Percentiles rank a stretch among this genome's conserved stretches.
These are phyloP conservation scores for Hygrocybe punicea DNA, from an alignment of 768 basidiomycete genomes.

Conservation along the genomic window DNA sequence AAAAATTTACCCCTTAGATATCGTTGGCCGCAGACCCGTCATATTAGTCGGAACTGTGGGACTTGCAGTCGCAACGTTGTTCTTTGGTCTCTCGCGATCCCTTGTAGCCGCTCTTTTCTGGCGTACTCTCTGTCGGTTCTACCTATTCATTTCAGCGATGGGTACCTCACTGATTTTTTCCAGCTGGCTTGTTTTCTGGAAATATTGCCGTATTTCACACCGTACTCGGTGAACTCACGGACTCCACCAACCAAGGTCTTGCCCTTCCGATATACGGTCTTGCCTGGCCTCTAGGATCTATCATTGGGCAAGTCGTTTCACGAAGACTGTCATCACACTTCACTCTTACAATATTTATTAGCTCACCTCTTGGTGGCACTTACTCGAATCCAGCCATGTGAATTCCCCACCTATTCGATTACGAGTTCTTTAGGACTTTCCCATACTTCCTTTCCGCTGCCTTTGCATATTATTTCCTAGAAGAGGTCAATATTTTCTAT, in stretches of 20 bases:
- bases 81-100: too few species aligned
- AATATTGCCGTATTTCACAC: slow-evolving; percentile 61
- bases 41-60: too few species aligned
- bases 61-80: too few species aligned
- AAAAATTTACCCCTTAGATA: too few species aligned
- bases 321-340: not conserved
- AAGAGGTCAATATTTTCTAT: slow-evolving; percentile 41
- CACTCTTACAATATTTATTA: too few species aligned
- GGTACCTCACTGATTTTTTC: not conserved
- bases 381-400: slow-evolving; percentile 52
- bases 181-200: slow-evolving; percentile 59
- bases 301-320: slow-evolving; percentile 46
- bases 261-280: slow-evolving; percentile 57
- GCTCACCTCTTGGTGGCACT: slow-evolving; percentile 57
- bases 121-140: too few species aligned
- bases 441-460: slow-evolving; percentile 52
- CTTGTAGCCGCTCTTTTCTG: too few species aligned
- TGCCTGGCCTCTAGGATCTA: slow-evolving; percentile 54
- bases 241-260: slow-evolving; percentile 52
- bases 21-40: too few species aligned
- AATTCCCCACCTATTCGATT: slow-evolving; percentile 44
- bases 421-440: slow-evolving; percentile 43
- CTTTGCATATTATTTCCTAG: slow-evolving; percentile 46
- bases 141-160: not conserved
- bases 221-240: slow-evolving; percentile 58